Base-by-base conservation (phyloP, 345 rosid genomes). In the Capsella bursapastoris region DNA sequence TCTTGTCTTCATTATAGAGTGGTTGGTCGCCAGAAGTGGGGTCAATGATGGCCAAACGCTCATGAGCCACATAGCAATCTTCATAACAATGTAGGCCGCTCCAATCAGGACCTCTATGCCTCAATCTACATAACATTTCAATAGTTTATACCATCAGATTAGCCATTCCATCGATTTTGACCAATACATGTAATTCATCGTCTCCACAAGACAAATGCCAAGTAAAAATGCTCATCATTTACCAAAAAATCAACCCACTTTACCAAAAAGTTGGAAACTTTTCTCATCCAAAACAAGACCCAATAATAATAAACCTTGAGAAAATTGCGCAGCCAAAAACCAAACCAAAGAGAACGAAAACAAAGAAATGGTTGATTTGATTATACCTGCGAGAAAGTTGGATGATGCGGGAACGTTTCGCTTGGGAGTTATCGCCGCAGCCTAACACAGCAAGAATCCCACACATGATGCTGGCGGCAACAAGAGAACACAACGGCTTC, bases 21-120 rank as follows among this genome's bases (percentile, higher is more conserved):
- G 96, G 96, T 73, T 90, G 96, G 79, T 90, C 96, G 35, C 96
- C 96, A 28, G 96, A 90, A 65, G 90, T 74, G 29, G 96, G 96
- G 82, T 90, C 96, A 40, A 90, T 75, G 50, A 90, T 87, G 16
- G 96, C 96, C 79, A 90, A 80, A 43, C 93, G 86, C 71, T 90
- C 93, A 71, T 90, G 96, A 77, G 96, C 84, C 56, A 90, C 87
- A 74, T 85, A 90, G 73, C 91, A 88, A 68, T 84, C 84, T 18
- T 68, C 89, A 66, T 80, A 78, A 76, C 88, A 88, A 78, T 87
- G 88, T 63, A 90, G 64, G 0, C 96, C 96, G 25, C 96, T 88
- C 96, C 96, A 90, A 22, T 90, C 96, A 37, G 96, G 96, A 64
- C 93, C 96, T 83, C 96, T 79, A 71, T 90, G 96, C 40, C 82